phyloP scores from a whole-genome alignment of 176 grass and related monocot genomes.

The Miscanthus lutarioriparius region DNA sequence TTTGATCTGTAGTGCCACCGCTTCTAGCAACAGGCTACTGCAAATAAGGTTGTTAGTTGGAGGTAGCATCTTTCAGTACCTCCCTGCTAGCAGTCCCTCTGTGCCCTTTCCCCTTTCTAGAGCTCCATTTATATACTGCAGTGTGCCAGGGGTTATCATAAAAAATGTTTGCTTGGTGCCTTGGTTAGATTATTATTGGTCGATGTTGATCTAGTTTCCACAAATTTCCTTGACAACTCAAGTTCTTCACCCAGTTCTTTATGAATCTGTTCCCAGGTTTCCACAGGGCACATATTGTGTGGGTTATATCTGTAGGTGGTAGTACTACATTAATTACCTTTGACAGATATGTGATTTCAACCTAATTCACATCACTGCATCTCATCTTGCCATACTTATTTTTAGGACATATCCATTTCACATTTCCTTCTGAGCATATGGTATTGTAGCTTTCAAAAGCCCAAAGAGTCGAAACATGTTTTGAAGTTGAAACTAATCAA shows the following conservation, averaged over 20 bases:
- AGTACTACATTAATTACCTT: not conserved
- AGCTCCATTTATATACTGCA: not conserved
- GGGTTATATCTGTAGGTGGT: not conserved
- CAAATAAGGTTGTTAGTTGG: not conserved
- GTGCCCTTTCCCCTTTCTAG: not conserved
- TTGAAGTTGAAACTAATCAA: not conserved
- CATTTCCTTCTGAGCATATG: not conserved
- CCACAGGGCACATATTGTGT: not conserved
- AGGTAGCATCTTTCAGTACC: not conserved
- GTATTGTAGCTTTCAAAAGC: not conserved
- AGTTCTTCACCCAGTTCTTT: not conserved
- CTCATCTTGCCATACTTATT: not conserved
- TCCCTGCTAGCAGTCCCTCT: not conserved
- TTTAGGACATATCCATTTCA: not conserved
- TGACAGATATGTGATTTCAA: not conserved
- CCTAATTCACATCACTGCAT: not conserved
- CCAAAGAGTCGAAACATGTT: not conserved
- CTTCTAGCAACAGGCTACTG: not conserved
- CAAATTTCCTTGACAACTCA: not conserved
- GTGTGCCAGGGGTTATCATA: not conserved
- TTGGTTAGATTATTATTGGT: not conserved
- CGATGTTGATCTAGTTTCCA: not conserved
- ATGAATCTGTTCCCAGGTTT: not conserved
- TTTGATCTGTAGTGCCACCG: not conserved
- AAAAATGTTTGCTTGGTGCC: not conserved